phyloP scores from a whole-genome alignment of 495 filamentous ascomycete genomes.

The Recurvomyces mirabilis region DNA sequence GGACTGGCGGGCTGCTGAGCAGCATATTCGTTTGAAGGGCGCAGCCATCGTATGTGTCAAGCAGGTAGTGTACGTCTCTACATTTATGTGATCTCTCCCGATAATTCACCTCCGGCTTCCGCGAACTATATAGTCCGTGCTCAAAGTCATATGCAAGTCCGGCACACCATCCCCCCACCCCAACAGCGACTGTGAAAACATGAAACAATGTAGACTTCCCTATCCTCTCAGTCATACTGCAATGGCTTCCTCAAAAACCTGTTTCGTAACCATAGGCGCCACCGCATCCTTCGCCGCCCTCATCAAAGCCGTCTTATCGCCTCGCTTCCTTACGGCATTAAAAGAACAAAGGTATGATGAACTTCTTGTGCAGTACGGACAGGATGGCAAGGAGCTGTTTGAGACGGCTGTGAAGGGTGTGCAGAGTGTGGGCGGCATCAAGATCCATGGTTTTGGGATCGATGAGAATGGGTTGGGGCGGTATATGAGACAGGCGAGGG shows the following conservation, averaged over 20 bases:
- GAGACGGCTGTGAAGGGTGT: constrained; percentile 28
- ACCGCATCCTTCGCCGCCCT: constrained; percentile 73
- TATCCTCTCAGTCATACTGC: background rate
- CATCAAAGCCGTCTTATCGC: constrained; percentile 50
- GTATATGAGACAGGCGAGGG: constrained; percentile 45
- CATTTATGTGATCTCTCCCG: background rate
- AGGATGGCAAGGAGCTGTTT: constrained; percentile 40
- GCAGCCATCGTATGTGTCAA: constrained; percentile 29
- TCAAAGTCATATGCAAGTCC: background rate
- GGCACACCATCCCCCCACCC: background rate
- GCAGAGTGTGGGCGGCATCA: constrained; percentile 32
- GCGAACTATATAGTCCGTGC: background rate
- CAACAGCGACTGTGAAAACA: background rate
- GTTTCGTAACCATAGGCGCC: constrained; percentile 83
- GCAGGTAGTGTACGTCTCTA: background rate
- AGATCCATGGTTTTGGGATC: constrained; percentile 55
- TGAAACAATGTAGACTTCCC: no score
- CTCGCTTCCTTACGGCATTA: constrained; percentile 49
- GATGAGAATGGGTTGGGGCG: constrained; percentile 42
- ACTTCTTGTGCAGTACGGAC: constrained; percentile 68
- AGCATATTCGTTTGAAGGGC: constrained; percentile 26
- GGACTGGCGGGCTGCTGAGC: constrained; percentile 14
- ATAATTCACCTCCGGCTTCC: background rate
- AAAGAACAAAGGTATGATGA: constrained; percentile 45
- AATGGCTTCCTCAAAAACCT: constrained; percentile 31